These are phyloP conservation scores for Crithidia thermophila DNA, from an alignment of 208 protist genomes.

Conservation along the genomic window DNA sequence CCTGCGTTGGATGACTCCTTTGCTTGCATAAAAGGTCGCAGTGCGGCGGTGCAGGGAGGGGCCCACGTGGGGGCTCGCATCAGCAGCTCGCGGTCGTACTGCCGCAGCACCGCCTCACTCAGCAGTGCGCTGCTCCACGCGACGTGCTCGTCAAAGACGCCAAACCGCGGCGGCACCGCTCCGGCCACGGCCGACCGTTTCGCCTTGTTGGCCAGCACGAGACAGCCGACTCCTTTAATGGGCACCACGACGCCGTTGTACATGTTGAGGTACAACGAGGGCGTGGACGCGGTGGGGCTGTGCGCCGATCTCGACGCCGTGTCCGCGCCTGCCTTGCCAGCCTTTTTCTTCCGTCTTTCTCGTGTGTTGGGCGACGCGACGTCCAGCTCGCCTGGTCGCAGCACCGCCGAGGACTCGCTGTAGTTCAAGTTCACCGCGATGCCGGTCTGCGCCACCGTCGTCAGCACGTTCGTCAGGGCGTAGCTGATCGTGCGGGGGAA, in stretches of 20 bases:
- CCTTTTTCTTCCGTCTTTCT: conserved; percentile 4
- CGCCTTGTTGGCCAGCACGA: conserved; percentile 70
- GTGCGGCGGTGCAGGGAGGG: conserved; percentile 27
- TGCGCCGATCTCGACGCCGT: neutral
- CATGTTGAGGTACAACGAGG: conserved; percentile 31
- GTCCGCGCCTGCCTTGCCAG: neutral
- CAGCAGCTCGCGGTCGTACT: conserved; percentile 60
- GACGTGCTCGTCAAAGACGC: conserved; percentile 66
- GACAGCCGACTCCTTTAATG: conserved; percentile 57
- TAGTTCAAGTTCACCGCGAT: conserved; percentile 68
- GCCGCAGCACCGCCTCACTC: conserved; percentile 57
- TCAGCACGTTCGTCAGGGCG: conserved; percentile 48
- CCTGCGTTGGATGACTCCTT: neutral
- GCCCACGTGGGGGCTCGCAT: conserved; percentile 35
- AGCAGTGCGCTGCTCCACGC: conserved; percentile 63
- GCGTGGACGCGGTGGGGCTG: neutral
- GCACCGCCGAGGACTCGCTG: conserved; percentile 12
- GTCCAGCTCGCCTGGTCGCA: conserved; percentile 1
- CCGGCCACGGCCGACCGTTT: neutral
- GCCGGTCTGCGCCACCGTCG: conserved; percentile 56
- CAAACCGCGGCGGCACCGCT: conserved; percentile 34
- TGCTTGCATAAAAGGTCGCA: conserved; percentile 28
- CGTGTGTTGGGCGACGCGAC: neutral
- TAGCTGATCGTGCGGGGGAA: conserved; percentile 70
- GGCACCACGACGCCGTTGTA: conserved; percentile 58